These are phyloP conservation scores for Hydnum rufescens DNA, from an alignment of 768 basidiomycete genomes.

Conservation along the genomic window DNA sequence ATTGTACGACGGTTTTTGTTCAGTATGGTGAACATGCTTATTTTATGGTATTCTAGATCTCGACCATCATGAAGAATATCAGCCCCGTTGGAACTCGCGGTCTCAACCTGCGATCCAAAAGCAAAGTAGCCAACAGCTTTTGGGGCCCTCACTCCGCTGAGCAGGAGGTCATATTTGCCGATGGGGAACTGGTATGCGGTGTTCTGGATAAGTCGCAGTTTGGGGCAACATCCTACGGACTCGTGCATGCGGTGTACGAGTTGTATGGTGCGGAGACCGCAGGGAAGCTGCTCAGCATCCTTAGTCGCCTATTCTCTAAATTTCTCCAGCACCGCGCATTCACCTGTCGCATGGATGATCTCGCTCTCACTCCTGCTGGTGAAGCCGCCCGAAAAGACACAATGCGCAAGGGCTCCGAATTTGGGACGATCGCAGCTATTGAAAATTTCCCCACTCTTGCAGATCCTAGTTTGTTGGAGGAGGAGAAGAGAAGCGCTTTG, in stretches of 20 bases:
- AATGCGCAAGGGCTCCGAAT: constrained; percentile 40
- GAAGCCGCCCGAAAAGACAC: constrained; percentile 49
- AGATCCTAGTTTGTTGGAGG: constrained; percentile 7
- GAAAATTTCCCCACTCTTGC: constrained; percentile 69
- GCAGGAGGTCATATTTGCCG: constrained; percentile 72
- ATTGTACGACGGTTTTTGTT: constrained; percentile 40
- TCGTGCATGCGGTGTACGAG: constrained; percentile 94
- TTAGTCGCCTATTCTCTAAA: constrained; percentile 89
- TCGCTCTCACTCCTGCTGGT: constrained; percentile 69
- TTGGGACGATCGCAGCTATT: constrained; percentile 75
- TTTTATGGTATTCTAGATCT: constrained; percentile 40
- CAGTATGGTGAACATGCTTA: neutral
- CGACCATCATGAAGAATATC: constrained; percentile 82
- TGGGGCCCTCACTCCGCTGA: constrained; percentile 42
- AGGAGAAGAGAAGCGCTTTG: constrained; percentile 29
- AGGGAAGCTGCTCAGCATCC: constrained; percentile 77
- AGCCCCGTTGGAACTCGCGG: constrained; percentile 64
- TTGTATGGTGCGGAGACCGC: constrained; percentile 80
- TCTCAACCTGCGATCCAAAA: constrained; percentile 64
- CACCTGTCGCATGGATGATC: constrained; percentile 97
- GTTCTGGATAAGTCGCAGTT: constrained; percentile 95
- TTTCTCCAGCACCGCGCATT: constrained; percentile 94
- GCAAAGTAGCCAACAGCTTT: constrained; percentile 72
- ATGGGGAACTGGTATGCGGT: constrained; percentile 85
- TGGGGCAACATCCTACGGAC: constrained; percentile 86